Base-by-base conservation (phyloP, 345 rosid genomes). In the Citrus trifoliata region DNA sequence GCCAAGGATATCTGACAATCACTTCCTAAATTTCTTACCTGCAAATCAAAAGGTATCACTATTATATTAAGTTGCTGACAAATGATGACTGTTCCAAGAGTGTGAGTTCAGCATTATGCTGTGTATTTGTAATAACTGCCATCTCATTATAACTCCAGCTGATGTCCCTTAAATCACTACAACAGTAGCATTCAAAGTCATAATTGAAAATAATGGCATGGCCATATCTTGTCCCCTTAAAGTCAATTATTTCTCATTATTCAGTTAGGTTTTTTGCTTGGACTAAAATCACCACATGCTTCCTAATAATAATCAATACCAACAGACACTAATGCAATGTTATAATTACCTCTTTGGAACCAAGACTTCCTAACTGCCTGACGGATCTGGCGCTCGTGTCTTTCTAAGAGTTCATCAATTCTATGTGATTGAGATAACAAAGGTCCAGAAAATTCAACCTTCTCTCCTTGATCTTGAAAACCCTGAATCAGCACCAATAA, bases 361-460 rank as follows among this genome's bases (percentile, higher is more conserved):
- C 98, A 96, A 16, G 97, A 91, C 80, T 87, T 94, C 24, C 98
- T 90, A 82, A 89, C 88, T 68, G 92, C 90, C 79, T 93, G 97
- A 74, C 94, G 94, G 77, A 93, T 91, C 70, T 90, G 92, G 65
- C 94, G 89, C 67, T 96, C 98, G 8, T 89, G 94, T 71, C 88
- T 87, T 83, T 88, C 91, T 77, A 94, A 81, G 77, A 93, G 94
- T 76, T 89, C 97, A 81, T 91, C 97, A 40, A 88, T 82, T 82
- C 92, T 88, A 64, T 89, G 84, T 40, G 97, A 79, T 56, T 93
- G 94, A 82, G 97, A 87, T 82, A 96, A 78, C 80, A 96, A 80
- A 24, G 98, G 99, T 65, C 91, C 98, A 6, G 97, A 94, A 83
- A 92, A 94, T 56, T 94, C 97, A 51, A 96, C 95, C 84, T 88